A percentile compares a stretch with the other conserved stretches of the same genome.
These are phyloP conservation scores for Saccharomycopsis sp. DNA, from an alignment of 805 yeast genomes.

Conservation along the genomic window DNA sequence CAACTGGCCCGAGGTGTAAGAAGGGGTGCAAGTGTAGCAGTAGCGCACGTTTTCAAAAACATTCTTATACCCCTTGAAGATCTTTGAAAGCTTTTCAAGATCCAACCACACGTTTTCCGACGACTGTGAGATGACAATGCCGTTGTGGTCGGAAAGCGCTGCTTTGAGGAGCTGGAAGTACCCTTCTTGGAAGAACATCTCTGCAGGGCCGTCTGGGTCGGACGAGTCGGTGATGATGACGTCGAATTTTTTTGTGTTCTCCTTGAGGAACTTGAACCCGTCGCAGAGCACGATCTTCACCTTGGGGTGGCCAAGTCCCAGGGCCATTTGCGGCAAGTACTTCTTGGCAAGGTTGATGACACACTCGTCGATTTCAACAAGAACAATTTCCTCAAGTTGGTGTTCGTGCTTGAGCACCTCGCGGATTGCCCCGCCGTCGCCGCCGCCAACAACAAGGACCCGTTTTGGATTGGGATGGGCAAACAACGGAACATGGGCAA, in stretches of 20 bases:
- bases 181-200: slow-evolving; percentile 68
- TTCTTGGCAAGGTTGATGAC: slow-evolving; percentile 65
- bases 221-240: slow-evolving; percentile 87
- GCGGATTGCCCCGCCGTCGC: slow-evolving; percentile 91
- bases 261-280: slow-evolving; percentile 70
- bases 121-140: slow-evolving; percentile 74
- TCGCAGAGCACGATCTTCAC: slow-evolving; percentile 65
- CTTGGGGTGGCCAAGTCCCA: slow-evolving; percentile 51
- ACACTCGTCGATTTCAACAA: slow-evolving; percentile 84
- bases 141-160: slow-evolving; percentile 55
- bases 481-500: slow-evolving; percentile 73
- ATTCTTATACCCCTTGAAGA: slow-evolving; percentile 38
- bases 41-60: slow-evolving; percentile 58
- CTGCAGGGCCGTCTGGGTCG: slow-evolving; percentile 96
- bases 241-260: slow-evolving; percentile 41
- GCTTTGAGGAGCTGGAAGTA: slow-evolving; percentile 61
- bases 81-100: slow-evolving; percentile 39
- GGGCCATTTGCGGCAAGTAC: slow-evolving; percentile 72
- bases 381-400: slow-evolving; percentile 51
- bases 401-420: slow-evolving; percentile 72
- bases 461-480: slow-evolving; percentile 65
- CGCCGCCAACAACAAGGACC: slow-evolving; percentile 89
- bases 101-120: slow-evolving; percentile 72
- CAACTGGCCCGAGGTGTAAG: slow-evolving; percentile 82
- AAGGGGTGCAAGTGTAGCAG: slow-evolving; percentile 76